A percentile compares a stretch with the other conserved stretches of the same genome.
These are phyloP conservation scores for Podospora pseudopauciseta DNA, from an alignment of 495 filamentous ascomycete genomes.

Conservation along the genomic window DNA sequence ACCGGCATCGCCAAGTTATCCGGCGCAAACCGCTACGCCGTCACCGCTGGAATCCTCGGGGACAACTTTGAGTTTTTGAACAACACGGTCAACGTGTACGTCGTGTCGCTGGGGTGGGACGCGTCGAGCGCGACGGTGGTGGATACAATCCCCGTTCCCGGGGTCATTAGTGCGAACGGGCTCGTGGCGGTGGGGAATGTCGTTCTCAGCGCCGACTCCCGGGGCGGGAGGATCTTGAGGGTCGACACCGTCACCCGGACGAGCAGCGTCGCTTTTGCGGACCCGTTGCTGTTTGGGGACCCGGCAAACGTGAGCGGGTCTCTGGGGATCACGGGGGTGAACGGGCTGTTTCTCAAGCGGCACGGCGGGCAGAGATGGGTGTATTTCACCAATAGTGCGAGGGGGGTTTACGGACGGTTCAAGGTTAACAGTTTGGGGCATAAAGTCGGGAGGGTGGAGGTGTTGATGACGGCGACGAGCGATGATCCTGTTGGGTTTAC, in stretches of 20 bases:
- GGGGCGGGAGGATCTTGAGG: background rate
- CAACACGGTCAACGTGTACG: background rate
- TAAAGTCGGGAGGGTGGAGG: background rate
- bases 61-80: constrained; percentile 9
- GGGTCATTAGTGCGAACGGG: background rate
- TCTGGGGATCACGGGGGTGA: constrained; percentile 5
- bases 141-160: constrained; percentile 3
- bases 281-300: background rate
- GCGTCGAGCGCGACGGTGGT: background rate
- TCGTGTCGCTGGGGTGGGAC: background rate
- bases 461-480: background rate
- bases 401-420: constrained; percentile 2
- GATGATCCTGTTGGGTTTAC: background rate
- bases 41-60: constrained; percentile 1
- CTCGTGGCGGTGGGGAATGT: constrained; percentile 4
- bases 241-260: background rate
- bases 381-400: constrained; percentile 7
- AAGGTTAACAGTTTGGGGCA: background rate
- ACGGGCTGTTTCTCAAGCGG: background rate
- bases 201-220: constrained; percentile 2
- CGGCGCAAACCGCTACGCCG: background rate
- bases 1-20: constrained; percentile 4
- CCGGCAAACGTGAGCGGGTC: constrained; percentile 3
- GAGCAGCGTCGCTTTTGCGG: background rate
- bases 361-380: background rate